Conservation (phyloP, 2,329 filamentous ascomycete genomes). For the Fusarium pininemorale region DNA sequence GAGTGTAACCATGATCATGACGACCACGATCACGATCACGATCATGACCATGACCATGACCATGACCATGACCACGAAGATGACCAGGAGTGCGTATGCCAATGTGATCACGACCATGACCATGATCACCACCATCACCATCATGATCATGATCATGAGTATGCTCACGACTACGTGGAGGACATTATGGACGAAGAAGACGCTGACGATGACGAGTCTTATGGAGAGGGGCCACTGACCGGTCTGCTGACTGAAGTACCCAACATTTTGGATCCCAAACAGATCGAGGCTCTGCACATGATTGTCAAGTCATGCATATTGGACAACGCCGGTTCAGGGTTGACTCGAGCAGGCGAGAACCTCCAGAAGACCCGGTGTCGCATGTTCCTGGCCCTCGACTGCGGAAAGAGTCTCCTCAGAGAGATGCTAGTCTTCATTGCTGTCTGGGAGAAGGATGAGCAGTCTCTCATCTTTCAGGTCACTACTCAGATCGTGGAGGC, state of each 20-base stretch:
- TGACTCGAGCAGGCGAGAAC: conserved; percentile 76
- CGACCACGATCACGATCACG: conserved; percentile 35
- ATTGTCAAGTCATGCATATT: conserved; percentile 96
- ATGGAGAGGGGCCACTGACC: conserved; percentile 79
- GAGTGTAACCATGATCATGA: conserved; percentile 40
- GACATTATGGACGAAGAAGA: conserved; percentile 73
- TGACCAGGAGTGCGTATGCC: conserved; percentile 49
- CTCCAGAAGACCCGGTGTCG: conserved; percentile 91
- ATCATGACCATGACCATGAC: conserved; percentile 33
- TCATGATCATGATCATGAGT: conserved; percentile 51
- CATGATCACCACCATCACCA: conserved; percentile 43
- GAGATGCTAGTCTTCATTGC: conserved; percentile 96
- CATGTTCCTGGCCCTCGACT: conserved; percentile 88
- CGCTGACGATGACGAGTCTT: conserved; percentile 79
- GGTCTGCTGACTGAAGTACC: conserved; percentile 93
- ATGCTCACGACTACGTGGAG: conserved; percentile 57
- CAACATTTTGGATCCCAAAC: conserved; percentile 90
- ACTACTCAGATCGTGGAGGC: conserved; percentile 96
- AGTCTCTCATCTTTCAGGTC: conserved; percentile 94
- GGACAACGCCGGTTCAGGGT: conserved; percentile 77
- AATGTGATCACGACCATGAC: conserved; percentile 40
- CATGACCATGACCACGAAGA: conserved; percentile 45
- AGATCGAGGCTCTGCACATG: conserved; percentile 97
- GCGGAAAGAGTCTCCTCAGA: conserved; percentile 85
- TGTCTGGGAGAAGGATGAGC: conserved; percentile 94